Percentiles rank a stretch among this genome's conserved stretches.
Evolutionary conservation across 805 yeast genomes (phyloP).

Genomic region (Scheffersomyces lignosus): DNA sequence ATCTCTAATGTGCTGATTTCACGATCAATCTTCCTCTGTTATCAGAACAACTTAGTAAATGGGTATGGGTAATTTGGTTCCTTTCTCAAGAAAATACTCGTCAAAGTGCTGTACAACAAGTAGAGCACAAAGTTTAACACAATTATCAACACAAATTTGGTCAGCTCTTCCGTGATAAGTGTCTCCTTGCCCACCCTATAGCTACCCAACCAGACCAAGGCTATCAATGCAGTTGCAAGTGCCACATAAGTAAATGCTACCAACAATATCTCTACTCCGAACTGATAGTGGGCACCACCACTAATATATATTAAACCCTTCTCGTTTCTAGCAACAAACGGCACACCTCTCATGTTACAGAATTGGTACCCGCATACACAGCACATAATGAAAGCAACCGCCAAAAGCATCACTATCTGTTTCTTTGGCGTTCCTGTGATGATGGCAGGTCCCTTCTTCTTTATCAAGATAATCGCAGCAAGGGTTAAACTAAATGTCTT

Average conservation of each 20-base stretch:
- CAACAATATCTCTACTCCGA: conserved; percentile 64
- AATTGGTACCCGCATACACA: conserved; percentile 66
- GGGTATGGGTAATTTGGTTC: conserved; percentile 50
- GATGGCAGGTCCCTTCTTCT: conserved; percentile 43
- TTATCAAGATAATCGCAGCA: conserved; percentile 44
- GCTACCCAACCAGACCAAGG: conserved; percentile 38
- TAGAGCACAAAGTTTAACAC: conserved; percentile 23
- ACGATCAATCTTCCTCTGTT: too few relatives aligned
- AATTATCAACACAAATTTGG: conserved; percentile 18
- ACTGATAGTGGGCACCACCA: conserved; percentile 67
- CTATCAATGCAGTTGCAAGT: conserved; percentile 42
- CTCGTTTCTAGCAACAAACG: conserved; percentile 57
- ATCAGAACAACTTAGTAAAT: conserved; percentile 30
- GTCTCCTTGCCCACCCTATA: conserved; percentile 23
- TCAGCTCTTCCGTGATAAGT: conserved; percentile 16
- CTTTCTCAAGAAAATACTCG: conserved; percentile 46
- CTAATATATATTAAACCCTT: conserved; percentile 56
- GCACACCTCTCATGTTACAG: conserved; percentile 58
- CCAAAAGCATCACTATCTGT: conserved; percentile 33
- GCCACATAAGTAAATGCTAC: conserved; percentile 51
- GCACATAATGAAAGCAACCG: conserved; percentile 24
- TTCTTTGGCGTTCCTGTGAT: conserved; percentile 20
- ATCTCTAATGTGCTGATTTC: too few relatives aligned
- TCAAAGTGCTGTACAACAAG: conserved; percentile 44
- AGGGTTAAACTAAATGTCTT: conserved; percentile 49